Conservation (phyloP, 768 basidiomycete species). For the Calocera cornea region DNA sequence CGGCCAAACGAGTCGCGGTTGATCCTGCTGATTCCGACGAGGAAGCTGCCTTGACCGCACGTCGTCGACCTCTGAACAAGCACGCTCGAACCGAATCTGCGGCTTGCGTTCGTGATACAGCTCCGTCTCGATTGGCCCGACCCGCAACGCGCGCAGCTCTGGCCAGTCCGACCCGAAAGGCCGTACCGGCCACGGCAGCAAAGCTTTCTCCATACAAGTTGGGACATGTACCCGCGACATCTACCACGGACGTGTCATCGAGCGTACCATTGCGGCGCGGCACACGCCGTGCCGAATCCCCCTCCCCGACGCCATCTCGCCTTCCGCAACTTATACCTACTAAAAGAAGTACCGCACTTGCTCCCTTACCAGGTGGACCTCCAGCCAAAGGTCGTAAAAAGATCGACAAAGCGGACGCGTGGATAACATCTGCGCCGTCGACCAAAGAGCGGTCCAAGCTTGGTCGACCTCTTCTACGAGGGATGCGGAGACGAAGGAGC, state of each 20-base stretch:
- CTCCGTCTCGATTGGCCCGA: neutral
- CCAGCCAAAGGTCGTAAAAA: neutral
- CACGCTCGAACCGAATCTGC: slow-evolving; percentile 1
- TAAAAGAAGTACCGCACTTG: slow-evolving; percentile 30
- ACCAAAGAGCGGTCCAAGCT: slow-evolving; percentile 32
- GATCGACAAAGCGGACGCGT: neutral
- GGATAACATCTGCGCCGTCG: neutral
- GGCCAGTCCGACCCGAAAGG: neutral
- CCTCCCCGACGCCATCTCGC: slow-evolving; percentile 56
- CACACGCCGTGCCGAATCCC: slow-evolving; percentile 19
- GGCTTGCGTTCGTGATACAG: neutral
- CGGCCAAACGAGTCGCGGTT: slow-evolving; percentile 44
- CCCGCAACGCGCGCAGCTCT: neutral
- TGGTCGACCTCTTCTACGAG: slow-evolving; percentile 59
- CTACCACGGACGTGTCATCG: neutral
- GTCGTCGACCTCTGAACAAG: neutral
- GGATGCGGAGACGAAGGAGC: slow-evolving; percentile 60
- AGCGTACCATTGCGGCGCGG: neutral
- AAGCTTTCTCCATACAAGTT: neutral
- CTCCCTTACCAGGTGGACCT: neutral
- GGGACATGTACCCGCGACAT: neutral
- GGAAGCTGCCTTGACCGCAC: neutral
- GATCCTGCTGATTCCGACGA: slow-evolving; percentile 55
- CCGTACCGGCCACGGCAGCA: neutral
- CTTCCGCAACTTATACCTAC: slow-evolving; percentile 55